phyloP scores from a whole-genome alignment of 306 rosid genomes.

The Oxytropis ochrocephala region DNA sequence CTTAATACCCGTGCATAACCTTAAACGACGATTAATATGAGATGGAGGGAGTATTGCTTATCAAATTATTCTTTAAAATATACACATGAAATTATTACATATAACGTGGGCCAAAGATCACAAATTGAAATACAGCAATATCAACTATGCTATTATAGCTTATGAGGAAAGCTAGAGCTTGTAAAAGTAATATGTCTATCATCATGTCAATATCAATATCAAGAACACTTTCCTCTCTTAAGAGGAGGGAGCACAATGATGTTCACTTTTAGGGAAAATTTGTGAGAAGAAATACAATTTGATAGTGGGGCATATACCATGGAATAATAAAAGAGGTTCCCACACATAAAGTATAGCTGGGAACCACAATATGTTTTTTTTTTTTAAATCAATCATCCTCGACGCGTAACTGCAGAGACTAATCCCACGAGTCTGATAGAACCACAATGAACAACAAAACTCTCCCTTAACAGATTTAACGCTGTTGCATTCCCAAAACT shows the following conservation, averaged over 20 bases:
- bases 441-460: too few species aligned
- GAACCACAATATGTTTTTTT: conserved; percentile 14
- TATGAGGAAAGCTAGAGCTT: background rate
- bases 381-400: too few species aligned
- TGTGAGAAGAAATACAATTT: background rate
- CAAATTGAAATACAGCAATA: background rate
- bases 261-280: background rate
- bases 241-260: conserved; percentile 12
- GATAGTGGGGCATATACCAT: conserved; percentile 24
- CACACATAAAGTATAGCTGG: conserved; percentile 19
- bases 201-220: background rate
- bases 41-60: too few species aligned
- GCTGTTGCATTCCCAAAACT: too few species aligned
- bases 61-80: background rate
- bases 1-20: too few species aligned
- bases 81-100: background rate
- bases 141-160: background rate
- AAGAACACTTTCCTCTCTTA: background rate
- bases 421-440: too few species aligned
- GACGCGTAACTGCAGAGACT: too few species aligned
- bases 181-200: background rate
- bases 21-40: too few species aligned
- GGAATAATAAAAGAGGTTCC: conserved; percentile 19
- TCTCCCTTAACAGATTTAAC: too few species aligned
- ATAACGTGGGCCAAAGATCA: background rate